A percentile compares a stretch with the other conserved stretches of the same genome.
These are phyloP conservation scores for Pyrenula aspistea DNA, from an alignment of 495 filamentous ascomycete species.

Conservation along the genomic window DNA sequence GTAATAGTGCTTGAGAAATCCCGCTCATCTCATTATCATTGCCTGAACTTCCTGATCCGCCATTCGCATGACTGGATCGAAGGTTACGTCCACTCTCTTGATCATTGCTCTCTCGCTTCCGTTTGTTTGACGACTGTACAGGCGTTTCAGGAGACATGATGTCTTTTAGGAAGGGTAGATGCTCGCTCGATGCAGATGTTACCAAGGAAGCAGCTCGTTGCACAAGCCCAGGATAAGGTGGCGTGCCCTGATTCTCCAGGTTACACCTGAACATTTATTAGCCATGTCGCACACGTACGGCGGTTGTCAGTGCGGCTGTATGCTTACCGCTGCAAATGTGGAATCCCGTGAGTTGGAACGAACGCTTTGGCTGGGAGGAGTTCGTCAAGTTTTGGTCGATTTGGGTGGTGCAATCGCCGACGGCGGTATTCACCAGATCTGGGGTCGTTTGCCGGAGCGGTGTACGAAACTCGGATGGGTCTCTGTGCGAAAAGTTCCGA, in stretches of 20 bases:
- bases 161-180: neutral
- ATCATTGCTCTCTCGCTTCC: constrained; percentile 33
- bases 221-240: neutral
- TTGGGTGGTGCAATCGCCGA: neutral
- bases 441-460: neutral
- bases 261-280: neutral
- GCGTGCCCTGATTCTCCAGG: neutral
- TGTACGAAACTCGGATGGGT: neutral
- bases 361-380: neutral
- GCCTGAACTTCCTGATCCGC: neutral
- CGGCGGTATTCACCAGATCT: neutral
- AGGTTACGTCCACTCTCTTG: neutral
- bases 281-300: neutral
- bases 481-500: neutral
- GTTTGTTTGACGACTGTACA: constrained; percentile 13
- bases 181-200: neutral
- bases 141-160: neutral
- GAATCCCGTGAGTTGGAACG: neutral
- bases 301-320: neutral
- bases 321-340: neutral
- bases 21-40: neutral
- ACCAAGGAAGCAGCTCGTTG: neutral
- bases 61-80: neutral
- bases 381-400: neutral
- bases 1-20: constrained; percentile 28